Percentiles rank a stretch among this genome's conserved stretches.
Conservation (phyloP, 305 asterid genomes). For the Fraxinus paxiana region DNA sequence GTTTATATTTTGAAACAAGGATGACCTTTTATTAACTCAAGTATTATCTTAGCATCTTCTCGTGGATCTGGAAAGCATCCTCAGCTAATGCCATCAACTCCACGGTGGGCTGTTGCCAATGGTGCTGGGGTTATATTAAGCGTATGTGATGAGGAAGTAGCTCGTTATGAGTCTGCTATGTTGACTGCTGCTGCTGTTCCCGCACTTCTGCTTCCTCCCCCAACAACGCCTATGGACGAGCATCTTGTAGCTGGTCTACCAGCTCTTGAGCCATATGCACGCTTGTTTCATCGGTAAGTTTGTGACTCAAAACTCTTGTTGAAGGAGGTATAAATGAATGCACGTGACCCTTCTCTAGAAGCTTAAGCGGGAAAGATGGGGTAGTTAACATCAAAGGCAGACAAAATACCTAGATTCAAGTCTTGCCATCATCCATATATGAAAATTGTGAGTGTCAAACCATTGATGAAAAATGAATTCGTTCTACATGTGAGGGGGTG, state of each 20-base stretch:
- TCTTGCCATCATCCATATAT: background rate
- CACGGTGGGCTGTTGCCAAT: constrained; percentile 99
- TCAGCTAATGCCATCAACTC: constrained; percentile 90
- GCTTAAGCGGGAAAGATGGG: background rate
- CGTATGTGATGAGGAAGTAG: constrained; percentile 97
- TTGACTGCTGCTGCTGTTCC: constrained; percentile 98
- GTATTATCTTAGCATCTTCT: constrained; percentile 61
- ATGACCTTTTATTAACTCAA: constrained; percentile 6
- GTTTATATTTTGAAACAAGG: constrained; percentile 14
- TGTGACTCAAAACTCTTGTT: background rate
- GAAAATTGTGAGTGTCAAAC: background rate
- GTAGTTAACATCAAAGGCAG: background rate
- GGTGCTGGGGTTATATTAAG: constrained; percentile 99
- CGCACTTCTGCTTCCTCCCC: constrained; percentile 98
- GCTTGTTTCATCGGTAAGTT: constrained; percentile 79
- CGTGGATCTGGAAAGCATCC: constrained; percentile 99
- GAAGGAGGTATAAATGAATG: background rate
- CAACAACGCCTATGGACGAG: constrained; percentile 97
- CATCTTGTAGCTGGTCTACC: constrained; percentile 98
- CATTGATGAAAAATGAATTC: background rate
- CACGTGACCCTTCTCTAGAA: background rate
- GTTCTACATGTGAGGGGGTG: background rate
- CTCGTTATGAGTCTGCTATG: constrained; percentile 91
- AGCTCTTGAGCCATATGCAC: constrained; percentile 98
- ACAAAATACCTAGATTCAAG: background rate